These are phyloP conservation scores for Ramalina intermedia DNA, from an alignment of 495 filamentous ascomycete genomes.

Conservation along the genomic window DNA sequence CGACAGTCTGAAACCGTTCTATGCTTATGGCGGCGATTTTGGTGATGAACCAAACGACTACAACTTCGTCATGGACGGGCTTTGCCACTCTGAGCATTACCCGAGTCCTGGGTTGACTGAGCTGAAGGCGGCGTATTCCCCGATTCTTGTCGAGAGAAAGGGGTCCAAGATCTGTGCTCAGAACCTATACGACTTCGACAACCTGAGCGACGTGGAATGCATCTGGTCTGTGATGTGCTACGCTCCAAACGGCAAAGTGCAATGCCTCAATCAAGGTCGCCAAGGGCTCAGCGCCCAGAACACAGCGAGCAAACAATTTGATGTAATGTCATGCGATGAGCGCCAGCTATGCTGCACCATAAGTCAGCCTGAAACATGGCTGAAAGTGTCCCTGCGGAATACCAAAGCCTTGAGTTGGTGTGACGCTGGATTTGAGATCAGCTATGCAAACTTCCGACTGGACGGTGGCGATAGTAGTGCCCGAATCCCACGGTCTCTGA, in stretches of 20 bases:
- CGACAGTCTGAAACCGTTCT: constrained; percentile 29
- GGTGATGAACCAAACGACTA: constrained; percentile 50
- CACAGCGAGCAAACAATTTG: not conserved
- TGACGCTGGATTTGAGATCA: constrained; percentile 30
- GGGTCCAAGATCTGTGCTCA: constrained; percentile 19
- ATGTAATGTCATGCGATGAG: not conserved
- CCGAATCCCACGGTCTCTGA: constrained; percentile 14
- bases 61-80: constrained; percentile 54
- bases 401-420: constrained; percentile 27
- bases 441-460: constrained; percentile 34
- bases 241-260: not conserved
- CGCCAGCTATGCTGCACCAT: constrained; percentile 6
- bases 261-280: not conserved
- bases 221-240: not conserved
- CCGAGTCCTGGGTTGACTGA: constrained; percentile 46
- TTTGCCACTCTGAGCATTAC: constrained; percentile 40
- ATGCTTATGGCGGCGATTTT: constrained; percentile 56
- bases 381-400: constrained; percentile 8
- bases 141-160: constrained; percentile 22
- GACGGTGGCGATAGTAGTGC: not conserved
- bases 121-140: constrained; percentile 46
- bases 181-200: constrained; percentile 40
- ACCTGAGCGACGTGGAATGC: constrained; percentile 28
- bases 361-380: constrained; percentile 13
- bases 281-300: not conserved